Evolutionary conservation across 1,139 yeast genomes (phyloP).

Genomic region (Geotrichum carabidarum): DNA sequence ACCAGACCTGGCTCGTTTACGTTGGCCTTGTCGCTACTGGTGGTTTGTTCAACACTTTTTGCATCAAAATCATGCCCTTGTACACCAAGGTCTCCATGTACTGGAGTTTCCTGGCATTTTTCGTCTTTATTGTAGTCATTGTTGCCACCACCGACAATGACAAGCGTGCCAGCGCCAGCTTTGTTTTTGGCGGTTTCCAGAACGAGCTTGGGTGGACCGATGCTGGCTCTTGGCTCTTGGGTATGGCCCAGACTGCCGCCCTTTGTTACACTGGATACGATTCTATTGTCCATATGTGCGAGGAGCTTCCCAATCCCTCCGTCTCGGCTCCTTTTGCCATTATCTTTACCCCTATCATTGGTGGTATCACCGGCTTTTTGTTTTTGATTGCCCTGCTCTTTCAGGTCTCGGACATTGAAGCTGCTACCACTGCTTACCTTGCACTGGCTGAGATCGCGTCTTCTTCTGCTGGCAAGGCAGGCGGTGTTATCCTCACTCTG

Average conservation of each 20-base stretch:
- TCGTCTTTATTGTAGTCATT: slow-evolving; percentile 25
- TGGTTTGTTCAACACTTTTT: slow-evolving; percentile 18
- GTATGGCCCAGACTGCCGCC: slow-evolving; percentile 72
- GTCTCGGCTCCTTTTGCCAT: slow-evolving; percentile 74
- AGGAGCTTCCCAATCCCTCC: slow-evolving; percentile 74
- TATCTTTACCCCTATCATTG: slow-evolving; percentile 56
- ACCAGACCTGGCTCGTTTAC: slow-evolving; percentile 20
- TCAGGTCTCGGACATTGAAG: slow-evolving; percentile 67
- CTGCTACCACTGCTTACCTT: slow-evolving; percentile 17
- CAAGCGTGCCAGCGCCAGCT: slow-evolving; percentile 24
- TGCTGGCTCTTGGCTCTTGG: slow-evolving; percentile 39
- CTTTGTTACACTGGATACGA: slow-evolving; percentile 64
- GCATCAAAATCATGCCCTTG: slow-evolving; percentile 19
- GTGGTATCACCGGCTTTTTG: slow-evolving; percentile 66
- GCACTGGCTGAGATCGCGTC: slow-evolving; percentile 38
- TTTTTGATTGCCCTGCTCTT: slow-evolving; percentile 67
- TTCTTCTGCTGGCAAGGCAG: slow-evolving; percentile 41
- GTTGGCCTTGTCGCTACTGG: slow-evolving; percentile 17
- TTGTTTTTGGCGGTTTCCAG: slow-evolving; percentile 24
- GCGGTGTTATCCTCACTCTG: slow-evolving; percentile 20
- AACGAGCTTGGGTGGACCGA: slow-evolving; percentile 24
- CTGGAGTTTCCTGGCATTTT: slow-evolving; percentile 26
- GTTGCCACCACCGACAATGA: slow-evolving; percentile 22
- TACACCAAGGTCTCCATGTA: slow-evolving; percentile 22
- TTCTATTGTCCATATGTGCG: slow-evolving; percentile 72